Base-by-base conservation (phyloP, 1,284 basidiomycete genomes). In the Rhodotorula mucilaginosa region DNA sequence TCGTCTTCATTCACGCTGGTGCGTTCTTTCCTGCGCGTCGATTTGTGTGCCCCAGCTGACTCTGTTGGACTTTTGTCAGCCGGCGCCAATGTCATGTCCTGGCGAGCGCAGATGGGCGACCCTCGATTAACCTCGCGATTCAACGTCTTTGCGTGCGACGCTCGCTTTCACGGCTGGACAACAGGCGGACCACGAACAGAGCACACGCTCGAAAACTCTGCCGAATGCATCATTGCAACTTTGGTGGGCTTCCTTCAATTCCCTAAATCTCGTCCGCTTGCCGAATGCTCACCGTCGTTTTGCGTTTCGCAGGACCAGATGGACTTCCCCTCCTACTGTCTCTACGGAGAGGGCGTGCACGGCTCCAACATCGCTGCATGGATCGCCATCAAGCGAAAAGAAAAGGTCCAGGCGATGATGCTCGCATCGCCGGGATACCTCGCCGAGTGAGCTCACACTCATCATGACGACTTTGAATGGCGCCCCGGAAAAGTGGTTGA, bases 131-230 rank as follows among this genome's bases (percentile, higher is more conserved):
- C 60, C 0, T n/a, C 49, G 5, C 1, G 5, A 0, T 68, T 59
- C 67, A 68, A 71, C 64, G 44, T 71, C 5, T 26, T 71, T 13
- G 63, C 64, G 6, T 21, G 68, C n/a, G 67, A 71, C 47, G 47
- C 44, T 15, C 62, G 63, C 1, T 71, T 68, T 44, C 54, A 68
- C 19, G 70, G 70, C 23, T 68, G 65, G 56, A 65, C 64, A 0
- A 51, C 19, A 8, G 66, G 63, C 8, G 67, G 64, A 26, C 66
- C 65, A 21, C 34, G 70, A 10, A 58, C 29, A 18, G 44, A 57
- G 47, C 66, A 68, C 47, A 71, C 70, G 39, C 48, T 71, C 48
- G 70, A 71, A 46, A 65, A 71, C 62, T 65, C 63, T 15, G 70
- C 70, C 8, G 64, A 68, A 19, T 71, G 70, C 23, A 51, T 71